A percentile compares a stretch with the other conserved stretches of the same genome.
phyloP scores from a whole-genome alignment of 2,329 filamentous ascomycete genomes.

The Arachnomyces sp. region DNA sequence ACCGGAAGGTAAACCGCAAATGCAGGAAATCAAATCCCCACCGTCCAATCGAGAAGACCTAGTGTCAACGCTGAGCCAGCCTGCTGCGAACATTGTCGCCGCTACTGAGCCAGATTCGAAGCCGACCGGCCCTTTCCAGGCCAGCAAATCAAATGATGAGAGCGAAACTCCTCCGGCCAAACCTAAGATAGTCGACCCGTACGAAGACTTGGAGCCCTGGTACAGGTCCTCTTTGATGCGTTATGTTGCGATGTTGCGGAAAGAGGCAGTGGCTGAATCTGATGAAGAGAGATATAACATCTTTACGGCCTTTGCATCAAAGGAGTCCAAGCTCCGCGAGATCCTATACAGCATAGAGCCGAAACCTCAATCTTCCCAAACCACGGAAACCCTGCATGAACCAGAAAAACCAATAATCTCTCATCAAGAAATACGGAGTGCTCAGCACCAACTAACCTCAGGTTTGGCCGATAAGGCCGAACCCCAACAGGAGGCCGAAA shows the following conservation, averaged over 20 bases:
- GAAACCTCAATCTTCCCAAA: too few relatives aligned
- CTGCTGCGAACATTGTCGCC: slow-evolving; percentile 11
- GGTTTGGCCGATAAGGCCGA: slow-evolving; percentile 19
- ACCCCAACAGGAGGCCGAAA: slow-evolving; percentile 17
- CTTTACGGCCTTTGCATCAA: slow-evolving; percentile 44
- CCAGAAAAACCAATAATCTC: slow-evolving; percentile 5
- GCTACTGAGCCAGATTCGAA: slow-evolving; percentile 10
- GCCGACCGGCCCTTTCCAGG: slow-evolving; percentile 2
- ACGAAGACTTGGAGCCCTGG: slow-evolving; percentile 50
- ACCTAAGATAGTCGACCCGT: slow-evolving; percentile 35
- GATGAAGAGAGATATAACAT: slow-evolving; percentile 48
- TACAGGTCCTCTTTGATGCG: slow-evolving; percentile 49
- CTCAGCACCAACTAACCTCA: slow-evolving; percentile 10
- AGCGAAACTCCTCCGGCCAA: slow-evolving; percentile 7
- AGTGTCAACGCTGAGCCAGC: slow-evolving; percentile 7
- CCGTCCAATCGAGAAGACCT: slow-evolving; percentile 4
- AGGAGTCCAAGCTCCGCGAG: slow-evolving; percentile 41
- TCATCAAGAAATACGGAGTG: not conserved
- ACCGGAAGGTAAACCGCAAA: slow-evolving; percentile 13
- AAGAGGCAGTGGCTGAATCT: slow-evolving; percentile 40
- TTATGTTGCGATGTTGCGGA: slow-evolving; percentile 48
- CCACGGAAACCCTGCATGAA: too few relatives aligned
- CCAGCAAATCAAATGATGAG: not conserved
- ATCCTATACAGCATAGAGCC: slow-evolving; percentile 42
- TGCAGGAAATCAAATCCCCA: slow-evolving; percentile 1